Percentiles rank a stretch among this genome's conserved stretches.
These are phyloP conservation scores for Plenodomus biglobosus DNA, from an alignment of 2,329 filamentous ascomycete species.

Conservation along the genomic window DNA sequence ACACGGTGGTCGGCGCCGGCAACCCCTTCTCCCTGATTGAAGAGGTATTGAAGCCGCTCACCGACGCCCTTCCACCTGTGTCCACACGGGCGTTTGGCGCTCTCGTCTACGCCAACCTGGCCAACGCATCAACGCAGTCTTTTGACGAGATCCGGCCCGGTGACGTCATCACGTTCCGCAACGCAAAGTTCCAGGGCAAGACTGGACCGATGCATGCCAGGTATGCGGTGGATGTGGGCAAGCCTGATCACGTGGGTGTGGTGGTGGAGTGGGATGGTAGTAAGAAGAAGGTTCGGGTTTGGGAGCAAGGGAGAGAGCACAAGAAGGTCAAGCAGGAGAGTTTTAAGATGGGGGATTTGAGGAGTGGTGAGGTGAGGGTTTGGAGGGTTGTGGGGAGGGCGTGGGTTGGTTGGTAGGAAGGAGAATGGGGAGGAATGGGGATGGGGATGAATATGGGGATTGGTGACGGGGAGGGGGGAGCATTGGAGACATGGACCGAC, in stretches of 20 bases:
- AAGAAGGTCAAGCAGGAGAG: slow-evolving; percentile 94
- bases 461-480: no score
- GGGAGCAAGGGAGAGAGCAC: slow-evolving; percentile 92
- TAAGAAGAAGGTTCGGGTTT: slow-evolving; percentile 94
- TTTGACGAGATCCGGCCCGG: slow-evolving; percentile 91
- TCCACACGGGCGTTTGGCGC: slow-evolving; percentile 90
- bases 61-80: slow-evolving; percentile 75
- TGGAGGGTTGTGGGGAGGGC: slow-evolving; percentile 91
- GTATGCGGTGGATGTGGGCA: slow-evolving; percentile 85
- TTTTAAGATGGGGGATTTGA: slow-evolving; percentile 87
- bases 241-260: slow-evolving; percentile 82
- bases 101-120: slow-evolving; percentile 90
- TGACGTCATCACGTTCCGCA: slow-evolving; percentile 90
- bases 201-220: slow-evolving; percentile 94
- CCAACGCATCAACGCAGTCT: slow-evolving; percentile 87
- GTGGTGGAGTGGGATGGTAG: slow-evolving; percentile 98
- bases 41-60: slow-evolving; percentile 73
- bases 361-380: slow-evolving; percentile 93
- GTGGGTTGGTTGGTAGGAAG: slow-evolving; percentile 78
- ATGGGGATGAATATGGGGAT: no score
- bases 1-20: slow-evolving; percentile 80
- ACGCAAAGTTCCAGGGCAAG: slow-evolving; percentile 92
- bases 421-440: no score
- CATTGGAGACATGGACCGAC: no score
- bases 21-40: slow-evolving; percentile 75